phyloP scores from a whole-genome alignment of 75 land plant species.

The Picea sitchensis region DNA sequence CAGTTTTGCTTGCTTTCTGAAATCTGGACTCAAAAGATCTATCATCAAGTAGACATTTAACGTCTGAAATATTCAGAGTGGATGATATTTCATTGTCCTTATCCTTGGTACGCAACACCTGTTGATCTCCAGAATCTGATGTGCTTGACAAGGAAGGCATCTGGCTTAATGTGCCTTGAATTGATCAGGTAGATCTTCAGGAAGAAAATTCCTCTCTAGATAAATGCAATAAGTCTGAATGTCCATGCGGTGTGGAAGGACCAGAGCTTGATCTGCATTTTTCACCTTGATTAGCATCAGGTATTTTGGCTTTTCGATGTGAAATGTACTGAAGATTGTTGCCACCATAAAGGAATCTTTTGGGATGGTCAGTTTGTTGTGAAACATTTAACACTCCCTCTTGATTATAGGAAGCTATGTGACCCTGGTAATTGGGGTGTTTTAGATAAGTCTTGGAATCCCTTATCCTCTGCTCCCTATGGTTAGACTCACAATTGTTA shows the following conservation, averaged over 20 bases:
- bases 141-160: background rate
- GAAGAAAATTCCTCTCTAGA: background rate
- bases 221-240: background rate
- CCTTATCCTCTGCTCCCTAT: background rate
- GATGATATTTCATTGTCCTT: background rate
- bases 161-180: background rate
- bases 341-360: background rate
- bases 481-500: background rate
- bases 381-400: background rate
- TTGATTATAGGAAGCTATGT: background rate
- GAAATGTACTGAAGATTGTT: background rate
- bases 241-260: background rate
- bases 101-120: background rate
- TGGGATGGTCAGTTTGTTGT: background rate
- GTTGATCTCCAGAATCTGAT: background rate
- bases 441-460: background rate
- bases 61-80: background rate
- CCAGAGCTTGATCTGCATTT: background rate
- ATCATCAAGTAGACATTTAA: background rate
- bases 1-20: background rate
- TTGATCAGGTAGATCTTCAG: background rate
- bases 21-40: background rate
- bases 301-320: background rate
- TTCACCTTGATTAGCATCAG: background rate
- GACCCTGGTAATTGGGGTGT: background rate